Evolutionary conservation across 768 basidiomycete species (phyloP), one percentile per base, ranked within the genome.

Genomic region (Sutorius australiensis): DNA sequence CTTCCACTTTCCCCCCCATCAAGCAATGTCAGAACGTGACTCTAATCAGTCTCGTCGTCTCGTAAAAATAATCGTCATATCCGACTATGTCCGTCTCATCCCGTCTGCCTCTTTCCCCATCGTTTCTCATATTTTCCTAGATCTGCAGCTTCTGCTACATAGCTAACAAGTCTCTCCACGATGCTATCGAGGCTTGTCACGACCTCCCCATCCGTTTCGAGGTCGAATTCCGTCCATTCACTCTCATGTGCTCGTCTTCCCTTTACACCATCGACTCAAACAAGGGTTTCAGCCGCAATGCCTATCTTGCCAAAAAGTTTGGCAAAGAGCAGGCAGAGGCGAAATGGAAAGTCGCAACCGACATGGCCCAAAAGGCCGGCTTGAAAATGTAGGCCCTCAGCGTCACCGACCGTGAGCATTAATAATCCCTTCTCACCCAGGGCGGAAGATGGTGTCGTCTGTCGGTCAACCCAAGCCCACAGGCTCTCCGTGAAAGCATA

Each of bases 401-500:
- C 7, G 14, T 37, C 6, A 9, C 42, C 21, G 17, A 44, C 12
- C 37, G 16, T 27, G 27, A 32, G 54, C 39, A 24, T n/a, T 8
- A 34, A 53, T 38, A 24, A 38, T 34, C 19, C 24, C 32, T 43
- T 43, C 44, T 2, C 40, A 21, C 28, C 2, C 30, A 79, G 77
- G 50, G 57, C 61, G 7, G 71, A 71, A 48, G 74, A 73, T 30
- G 74, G 75, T 2, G 55, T 62, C 19, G 55, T 80, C 14, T 68
- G 71, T 30, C 72, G 71, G 39, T 75, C 79, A 27, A 72, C 58
- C 17, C 63, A 70, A 14, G 72, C 73, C 3, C 79, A 81, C 55
- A 67, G 80, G 28, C 68, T 81, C 21, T 57, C 79, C 9, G 70
- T 68, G 33, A 73, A 75, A 45, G 77, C 78, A 10, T 76, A 72